Evolutionary conservation across 1,284 basidiomycete species (phyloP).

Genomic region (Boletellus deceptivus): DNA sequence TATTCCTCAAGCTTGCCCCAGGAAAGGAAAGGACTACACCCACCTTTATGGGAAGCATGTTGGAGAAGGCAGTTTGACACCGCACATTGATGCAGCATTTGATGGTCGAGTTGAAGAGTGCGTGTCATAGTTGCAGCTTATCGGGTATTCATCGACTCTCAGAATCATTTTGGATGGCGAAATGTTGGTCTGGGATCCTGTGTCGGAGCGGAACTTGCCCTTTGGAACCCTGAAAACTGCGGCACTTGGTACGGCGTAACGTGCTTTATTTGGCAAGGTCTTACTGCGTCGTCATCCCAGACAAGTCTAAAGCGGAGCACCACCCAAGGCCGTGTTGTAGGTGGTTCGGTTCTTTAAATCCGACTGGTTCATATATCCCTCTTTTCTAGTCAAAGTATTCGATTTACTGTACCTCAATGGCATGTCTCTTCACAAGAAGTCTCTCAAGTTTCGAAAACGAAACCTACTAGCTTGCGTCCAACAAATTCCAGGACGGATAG

Average conservation of each 20-base stretch:
- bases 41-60: conserved; percentile 85
- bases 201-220: conserved; percentile 79
- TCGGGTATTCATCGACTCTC: conserved; percentile 3
- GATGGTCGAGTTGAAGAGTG: conserved; percentile 76
- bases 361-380: neutral
- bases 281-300: conserved; percentile 36
- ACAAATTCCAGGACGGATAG: conserved; percentile 72
- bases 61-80: conserved; percentile 82
- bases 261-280: neutral
- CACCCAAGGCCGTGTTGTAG: conserved; percentile 86
- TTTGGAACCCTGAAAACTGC: conserved; percentile 93
- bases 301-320: conserved; percentile 65
- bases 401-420: conserved; percentile 88
- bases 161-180: conserved; percentile 94
- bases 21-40: conserved; percentile 93
- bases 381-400: conserved; percentile 82
- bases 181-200: conserved; percentile 96
- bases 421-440: conserved; percentile 61
- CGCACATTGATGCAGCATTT: conserved; percentile 75
- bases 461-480: conserved; percentile 64
- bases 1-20: conserved; percentile 29
- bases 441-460: conserved; percentile 65
- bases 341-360: conserved; percentile 30
- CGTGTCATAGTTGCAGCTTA: conserved; percentile 29
- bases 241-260: conserved; percentile 58